These are phyloP conservation scores for Aspergillus pseudoterreus DNA, from an alignment of 2,329 filamentous ascomycete genomes.

Conservation along the genomic window DNA sequence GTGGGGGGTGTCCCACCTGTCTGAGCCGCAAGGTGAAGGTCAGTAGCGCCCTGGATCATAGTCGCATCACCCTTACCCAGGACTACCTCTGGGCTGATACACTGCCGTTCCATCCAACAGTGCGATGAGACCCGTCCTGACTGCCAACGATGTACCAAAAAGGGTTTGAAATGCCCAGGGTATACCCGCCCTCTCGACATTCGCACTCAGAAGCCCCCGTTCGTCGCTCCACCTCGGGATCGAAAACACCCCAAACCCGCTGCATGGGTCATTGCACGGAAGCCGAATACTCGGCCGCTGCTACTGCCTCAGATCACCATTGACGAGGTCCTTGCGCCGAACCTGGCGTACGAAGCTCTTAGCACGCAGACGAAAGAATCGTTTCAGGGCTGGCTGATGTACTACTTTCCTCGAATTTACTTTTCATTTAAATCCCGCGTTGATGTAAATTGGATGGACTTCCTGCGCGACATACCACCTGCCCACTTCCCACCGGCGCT, in stretches of 20 bases:
- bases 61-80: neutral
- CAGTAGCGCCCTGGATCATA: neutral
- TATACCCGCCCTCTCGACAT: constrained; percentile 1
- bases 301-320: constrained; percentile 1
- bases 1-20: constrained; percentile 8
- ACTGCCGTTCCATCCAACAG: neutral
- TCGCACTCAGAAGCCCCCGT: neutral
- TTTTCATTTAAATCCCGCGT: neutral
- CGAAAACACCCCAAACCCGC: neutral
- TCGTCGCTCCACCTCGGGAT: no score
- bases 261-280: neutral
- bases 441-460: constrained; percentile 11
- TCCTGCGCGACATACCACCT: constrained; percentile 3
- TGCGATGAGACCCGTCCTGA: constrained; percentile 2
- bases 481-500: constrained; percentile 4
- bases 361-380: constrained; percentile 7
- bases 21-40: constrained; percentile 11
- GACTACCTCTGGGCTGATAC: neutral
- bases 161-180: neutral
- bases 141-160: neutral
- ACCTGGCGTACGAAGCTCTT: constrained; percentile 3
- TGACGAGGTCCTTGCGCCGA: constrained; percentile 7
- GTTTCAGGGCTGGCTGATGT: constrained; percentile 6
- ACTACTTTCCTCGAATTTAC: constrained; percentile 4
- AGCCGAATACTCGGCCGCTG: neutral